Percentiles rank a stretch among this genome's conserved stretches.
Conservation (phyloP, 1,139 yeast genomes). For the Geotrichum fermentans region DNA sequence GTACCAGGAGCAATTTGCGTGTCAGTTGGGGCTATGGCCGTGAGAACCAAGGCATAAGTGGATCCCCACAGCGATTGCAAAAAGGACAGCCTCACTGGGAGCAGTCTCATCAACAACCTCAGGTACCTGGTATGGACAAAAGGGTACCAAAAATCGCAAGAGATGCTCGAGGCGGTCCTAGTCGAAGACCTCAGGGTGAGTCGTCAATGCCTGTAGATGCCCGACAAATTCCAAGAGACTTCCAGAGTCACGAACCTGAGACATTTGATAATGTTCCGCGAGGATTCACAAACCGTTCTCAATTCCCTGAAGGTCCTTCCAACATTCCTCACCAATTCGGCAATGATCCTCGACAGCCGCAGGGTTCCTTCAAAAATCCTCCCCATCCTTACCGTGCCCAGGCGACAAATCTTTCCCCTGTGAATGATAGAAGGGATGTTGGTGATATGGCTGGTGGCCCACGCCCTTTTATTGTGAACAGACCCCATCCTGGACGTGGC, state of each 20-base stretch:
- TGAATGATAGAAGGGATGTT: background rate
- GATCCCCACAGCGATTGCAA: background rate
- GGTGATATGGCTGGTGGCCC: background rate
- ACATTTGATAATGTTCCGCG: background rate
- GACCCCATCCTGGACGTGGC: constrained; percentile 18
- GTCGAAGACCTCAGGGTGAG: too few relatives aligned
- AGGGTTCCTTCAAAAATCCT: too few relatives aligned
- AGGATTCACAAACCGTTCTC: background rate
- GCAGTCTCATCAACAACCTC: background rate
- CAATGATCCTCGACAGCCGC: too few relatives aligned
- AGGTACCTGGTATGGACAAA: background rate
- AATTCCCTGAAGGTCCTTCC: background rate
- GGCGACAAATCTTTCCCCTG: background rate
- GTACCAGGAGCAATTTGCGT: constrained; percentile 3
- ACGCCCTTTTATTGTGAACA: constrained; percentile 12
- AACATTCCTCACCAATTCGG: too few relatives aligned
- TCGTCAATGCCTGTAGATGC: too few relatives aligned
- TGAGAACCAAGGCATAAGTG: background rate
- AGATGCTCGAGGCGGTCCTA: too few relatives aligned
- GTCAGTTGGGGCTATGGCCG: constrained; percentile 6
- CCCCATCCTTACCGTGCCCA: constrained; percentile 1
- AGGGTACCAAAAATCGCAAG: background rate
- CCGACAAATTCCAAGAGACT: constrained; percentile 6
- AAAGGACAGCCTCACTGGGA: background rate
- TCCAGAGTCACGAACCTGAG: background rate